Percentiles rank a stretch among this genome's conserved stretches.
Evolutionary conservation across 2,329 filamentous ascomycete genomes (phyloP).

Genomic region (Daldinia sp.): DNA sequence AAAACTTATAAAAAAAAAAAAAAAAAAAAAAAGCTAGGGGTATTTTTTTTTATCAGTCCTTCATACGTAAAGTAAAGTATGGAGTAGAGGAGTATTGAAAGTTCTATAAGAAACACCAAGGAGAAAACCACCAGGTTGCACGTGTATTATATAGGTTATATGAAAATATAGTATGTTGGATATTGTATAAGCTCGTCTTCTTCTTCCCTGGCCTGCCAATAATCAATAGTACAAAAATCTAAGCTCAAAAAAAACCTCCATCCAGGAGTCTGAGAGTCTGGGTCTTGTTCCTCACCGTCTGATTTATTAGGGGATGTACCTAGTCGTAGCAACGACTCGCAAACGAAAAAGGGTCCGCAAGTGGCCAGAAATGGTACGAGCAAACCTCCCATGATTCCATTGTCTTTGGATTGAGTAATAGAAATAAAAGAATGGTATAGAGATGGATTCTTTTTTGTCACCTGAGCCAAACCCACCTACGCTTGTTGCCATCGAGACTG

Average conservation of each 20-base stretch:
- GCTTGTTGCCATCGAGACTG: slow-evolving; percentile 36
- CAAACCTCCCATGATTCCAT: slow-evolving; percentile 40
- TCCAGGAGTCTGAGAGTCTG: slow-evolving; percentile 1
- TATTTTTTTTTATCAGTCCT: slow-evolving; percentile 1
- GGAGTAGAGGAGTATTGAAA: slow-evolving; percentile 16
- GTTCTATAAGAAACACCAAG: slow-evolving; percentile 31
- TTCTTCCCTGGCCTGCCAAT: slow-evolving; percentile 18
- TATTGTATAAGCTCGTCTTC: slow-evolving; percentile 1
- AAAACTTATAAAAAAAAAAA: too few relatives aligned
- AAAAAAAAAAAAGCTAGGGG: background rate
- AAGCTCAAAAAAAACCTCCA: background rate
- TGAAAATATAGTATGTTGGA: too few relatives aligned
- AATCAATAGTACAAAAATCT: slow-evolving; percentile 20
- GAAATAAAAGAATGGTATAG: slow-evolving; percentile 53
- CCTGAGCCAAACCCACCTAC: slow-evolving; percentile 46
- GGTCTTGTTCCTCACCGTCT: slow-evolving; percentile 30
- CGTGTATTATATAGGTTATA: too few relatives aligned
- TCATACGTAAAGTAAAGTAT: slow-evolving; percentile 35
- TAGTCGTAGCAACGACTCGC: slow-evolving; percentile 1
- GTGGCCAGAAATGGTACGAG: slow-evolving; percentile 25
- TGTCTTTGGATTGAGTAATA: slow-evolving; percentile 57
- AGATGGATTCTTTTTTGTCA: slow-evolving; percentile 48
- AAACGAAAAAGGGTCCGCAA: slow-evolving; percentile 19
- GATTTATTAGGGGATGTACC: slow-evolving; percentile 27
- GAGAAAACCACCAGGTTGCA: slow-evolving; percentile 27